Conservation (phyloP, 2,329 filamentous ascomycete genomes). For the Fusarium chaquense region DNA sequence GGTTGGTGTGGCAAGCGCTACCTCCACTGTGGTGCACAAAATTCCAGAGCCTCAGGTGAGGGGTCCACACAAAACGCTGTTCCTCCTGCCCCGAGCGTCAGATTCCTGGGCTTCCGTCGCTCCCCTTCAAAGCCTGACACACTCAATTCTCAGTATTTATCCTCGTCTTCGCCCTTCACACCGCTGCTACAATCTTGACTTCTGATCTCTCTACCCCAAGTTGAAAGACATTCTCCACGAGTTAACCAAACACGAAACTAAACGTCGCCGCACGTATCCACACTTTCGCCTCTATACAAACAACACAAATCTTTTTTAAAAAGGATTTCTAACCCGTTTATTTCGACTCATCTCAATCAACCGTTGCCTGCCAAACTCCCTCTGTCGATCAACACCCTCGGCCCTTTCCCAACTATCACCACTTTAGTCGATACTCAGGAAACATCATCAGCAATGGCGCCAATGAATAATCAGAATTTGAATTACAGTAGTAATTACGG, state of each 20-base stretch:
- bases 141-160: constrained; percentile 18
- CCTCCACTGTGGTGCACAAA: constrained; percentile 35
- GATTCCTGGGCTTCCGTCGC: constrained; percentile 33
- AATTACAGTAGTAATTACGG: constrained; percentile 83
- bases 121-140: constrained; percentile 15
- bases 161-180: constrained; percentile 21
- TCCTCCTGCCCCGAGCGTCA: constrained; percentile 33
- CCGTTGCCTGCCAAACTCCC: constrained; percentile 17
- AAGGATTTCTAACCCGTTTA: constrained; percentile 11
- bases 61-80: constrained; percentile 34
- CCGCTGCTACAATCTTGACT: constrained; percentile 39
- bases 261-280: constrained; percentile 16
- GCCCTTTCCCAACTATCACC: constrained; percentile 18
- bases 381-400: constrained; percentile 30
- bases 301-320: constrained; percentile 12
- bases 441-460: constrained; percentile 63
- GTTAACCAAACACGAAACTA: constrained; percentile 4
- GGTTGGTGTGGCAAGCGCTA: constrained; percentile 28
- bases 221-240: constrained; percentile 23
- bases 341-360: constrained; percentile 10
- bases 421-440: constrained; percentile 41
- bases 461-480: constrained; percentile 78
- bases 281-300: constrained; percentile 12
- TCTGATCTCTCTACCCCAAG: constrained; percentile 5
- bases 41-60: constrained; percentile 43